A percentile compares a stretch with the other conserved stretches of the same genome.
Conservation (phyloP, 2,329 filamentous ascomycete species). For the Elsinoe batatas region DNA sequence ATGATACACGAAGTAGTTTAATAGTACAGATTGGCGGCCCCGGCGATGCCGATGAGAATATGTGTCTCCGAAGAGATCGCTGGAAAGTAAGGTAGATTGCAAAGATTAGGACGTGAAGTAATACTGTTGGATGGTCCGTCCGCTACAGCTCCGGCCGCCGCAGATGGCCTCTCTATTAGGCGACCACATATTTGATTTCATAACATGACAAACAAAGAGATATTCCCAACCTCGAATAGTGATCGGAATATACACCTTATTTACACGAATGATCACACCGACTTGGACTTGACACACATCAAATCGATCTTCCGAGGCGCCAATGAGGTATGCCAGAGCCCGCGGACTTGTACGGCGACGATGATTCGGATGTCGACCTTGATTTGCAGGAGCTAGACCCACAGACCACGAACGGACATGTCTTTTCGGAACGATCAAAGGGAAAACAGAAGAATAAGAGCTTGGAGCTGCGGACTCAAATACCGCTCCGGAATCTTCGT, state of each 20-base stretch:
- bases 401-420: constrained; percentile 23
- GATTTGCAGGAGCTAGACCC: constrained; percentile 75
- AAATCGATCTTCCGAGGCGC: not conserved
- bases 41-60: not conserved
- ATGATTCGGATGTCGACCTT: constrained; percentile 62
- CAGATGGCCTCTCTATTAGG: too few species aligned
- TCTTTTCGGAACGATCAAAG: constrained; percentile 22
- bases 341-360: constrained; percentile 29
- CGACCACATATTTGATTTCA: too few species aligned
- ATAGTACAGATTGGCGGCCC: not conserved
- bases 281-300: constrained; percentile 13
- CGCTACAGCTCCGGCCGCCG: not conserved
- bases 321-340: constrained; percentile 38
- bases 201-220: not conserved
- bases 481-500: constrained; percentile 57
- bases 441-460: constrained; percentile 23
- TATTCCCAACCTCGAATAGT: too few species aligned
- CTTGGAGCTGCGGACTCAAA: constrained; percentile 42
- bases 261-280: not conserved
- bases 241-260: too few species aligned
- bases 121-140: not conserved
- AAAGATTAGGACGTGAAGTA: not conserved
- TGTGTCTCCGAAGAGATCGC: not conserved
- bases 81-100: not conserved
- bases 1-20: not conserved